Evolutionary conservation across 371 early-diverging fungal genomes (phyloP).

Genomic region (Apophysomyces ossiformis): DNA sequence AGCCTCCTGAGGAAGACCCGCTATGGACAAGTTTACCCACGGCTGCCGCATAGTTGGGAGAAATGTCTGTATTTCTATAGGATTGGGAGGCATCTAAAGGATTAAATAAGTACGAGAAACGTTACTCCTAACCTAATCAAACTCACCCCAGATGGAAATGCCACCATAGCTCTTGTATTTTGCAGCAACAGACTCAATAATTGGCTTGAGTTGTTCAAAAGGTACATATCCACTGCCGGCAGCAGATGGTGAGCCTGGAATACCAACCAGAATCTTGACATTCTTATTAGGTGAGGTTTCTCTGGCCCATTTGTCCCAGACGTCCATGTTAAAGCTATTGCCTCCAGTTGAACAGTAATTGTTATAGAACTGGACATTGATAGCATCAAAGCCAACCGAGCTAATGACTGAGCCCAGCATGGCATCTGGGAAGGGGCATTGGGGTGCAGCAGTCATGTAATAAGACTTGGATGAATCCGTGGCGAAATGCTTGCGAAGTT

Average conservation of each 20-base stretch:
- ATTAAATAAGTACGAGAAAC: neutral
- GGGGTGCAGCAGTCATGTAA: conserved; percentile 74
- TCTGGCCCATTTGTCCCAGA: conserved; percentile 65
- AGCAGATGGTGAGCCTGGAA: conserved; percentile 64
- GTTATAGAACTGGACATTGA: conserved; percentile 79
- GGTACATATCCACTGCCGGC: conserved; percentile 67
- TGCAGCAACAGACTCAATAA: conserved; percentile 39
- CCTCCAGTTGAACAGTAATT: conserved; percentile 64
- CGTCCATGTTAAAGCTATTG: conserved; percentile 66
- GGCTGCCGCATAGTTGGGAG: conserved; percentile 37
- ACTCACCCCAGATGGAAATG: conserved; percentile 67
- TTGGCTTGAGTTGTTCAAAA: conserved; percentile 35
- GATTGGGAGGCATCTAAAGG: conserved; percentile 47
- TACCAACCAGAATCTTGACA: conserved; percentile 62
- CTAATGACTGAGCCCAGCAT: conserved; percentile 49
- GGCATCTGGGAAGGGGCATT: conserved; percentile 75
- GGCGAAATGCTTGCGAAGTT: conserved; percentile 53
- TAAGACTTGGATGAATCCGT: conserved; percentile 40
- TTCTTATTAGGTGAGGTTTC: conserved; percentile 60
- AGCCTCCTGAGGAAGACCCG: conserved; percentile 9
- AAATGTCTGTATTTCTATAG: conserved; percentile 33
- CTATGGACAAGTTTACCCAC: conserved; percentile 29
- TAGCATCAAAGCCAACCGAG: conserved; percentile 57
- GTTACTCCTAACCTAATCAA: too few relatives aligned
- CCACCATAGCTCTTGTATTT: conserved; percentile 66